These are phyloP conservation scores for Vicia sativa DNA, from an alignment of 306 rosid genomes.

Conservation along the genomic window DNA sequence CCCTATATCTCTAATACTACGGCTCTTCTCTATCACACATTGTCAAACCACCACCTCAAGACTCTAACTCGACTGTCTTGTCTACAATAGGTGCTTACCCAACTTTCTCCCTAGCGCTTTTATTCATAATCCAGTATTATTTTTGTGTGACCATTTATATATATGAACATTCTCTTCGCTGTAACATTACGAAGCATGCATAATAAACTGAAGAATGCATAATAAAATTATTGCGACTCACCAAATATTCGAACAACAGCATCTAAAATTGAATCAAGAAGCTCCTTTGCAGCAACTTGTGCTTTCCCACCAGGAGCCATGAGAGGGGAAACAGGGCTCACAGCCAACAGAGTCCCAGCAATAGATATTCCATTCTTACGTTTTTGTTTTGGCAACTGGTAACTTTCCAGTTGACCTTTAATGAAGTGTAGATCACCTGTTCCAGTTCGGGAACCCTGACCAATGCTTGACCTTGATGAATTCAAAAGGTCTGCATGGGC, in stretches of 20 bases:
- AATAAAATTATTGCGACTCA: slow-evolving; percentile 40
- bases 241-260: slow-evolving; percentile 84
- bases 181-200: slow-evolving; percentile 12
- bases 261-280: slow-evolving; percentile 88
- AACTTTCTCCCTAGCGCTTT: slow-evolving; percentile 10
- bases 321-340: slow-evolving; percentile 93
- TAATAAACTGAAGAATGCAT: slow-evolving; percentile 4
- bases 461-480: slow-evolving; percentile 67
- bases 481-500: slow-evolving; percentile 67
- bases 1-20: neutral
- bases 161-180: slow-evolving; percentile 1
- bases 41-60: neutral
- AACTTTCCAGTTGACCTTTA: slow-evolving; percentile 85
- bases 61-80: slow-evolving; percentile 11
- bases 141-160: neutral
- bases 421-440: slow-evolving; percentile 66
- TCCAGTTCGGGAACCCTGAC: slow-evolving; percentile 60
- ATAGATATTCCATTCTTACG: slow-evolving; percentile 81
- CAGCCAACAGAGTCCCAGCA: slow-evolving; percentile 79
- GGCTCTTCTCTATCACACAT: neutral
- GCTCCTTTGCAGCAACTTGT: slow-evolving; percentile 82
- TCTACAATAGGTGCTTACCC: neutral
- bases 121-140: neutral
- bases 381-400: slow-evolving; percentile 83
- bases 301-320: slow-evolving; percentile 97